Percentiles rank a stretch among this genome's conserved stretches.
Conservation (phyloP, 257 asterid genomes). For the Jasminum sambac region DNA sequence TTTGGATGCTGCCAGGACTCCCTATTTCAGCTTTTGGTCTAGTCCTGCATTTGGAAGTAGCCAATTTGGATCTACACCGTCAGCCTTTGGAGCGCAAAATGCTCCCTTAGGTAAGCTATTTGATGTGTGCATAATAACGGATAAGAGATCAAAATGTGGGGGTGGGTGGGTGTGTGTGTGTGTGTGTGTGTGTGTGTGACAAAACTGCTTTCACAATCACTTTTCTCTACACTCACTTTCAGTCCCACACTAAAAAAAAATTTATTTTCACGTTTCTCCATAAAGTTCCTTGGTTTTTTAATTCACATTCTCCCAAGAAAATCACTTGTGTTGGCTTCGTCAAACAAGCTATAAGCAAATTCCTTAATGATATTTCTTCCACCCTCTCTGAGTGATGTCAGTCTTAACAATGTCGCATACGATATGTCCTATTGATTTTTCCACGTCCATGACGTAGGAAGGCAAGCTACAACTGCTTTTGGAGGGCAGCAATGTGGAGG, state of each 20-base stretch:
- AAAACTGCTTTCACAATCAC: too few species aligned
- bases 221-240: too few species aligned
- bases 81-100: conserved; percentile 70
- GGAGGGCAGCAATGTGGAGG: conserved; percentile 72
- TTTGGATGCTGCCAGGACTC: conserved; percentile 49
- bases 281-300: conserved; percentile 4
- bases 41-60: conserved; percentile 61
- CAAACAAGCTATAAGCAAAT: too few species aligned
- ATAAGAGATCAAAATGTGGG: conserved; percentile 17
- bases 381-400: background rate
- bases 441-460: conserved; percentile 49
- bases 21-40: conserved; percentile 59
- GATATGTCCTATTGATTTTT: conserved; percentile 20
- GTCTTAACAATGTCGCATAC: conserved; percentile 1
- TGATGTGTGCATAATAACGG: conserved; percentile 11
- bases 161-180: too few species aligned
- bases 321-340: conserved; percentile 12
- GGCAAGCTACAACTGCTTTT: conserved; percentile 62
- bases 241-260: background rate
- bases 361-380: background rate
- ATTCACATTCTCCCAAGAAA: background rate
- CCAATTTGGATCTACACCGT: conserved; percentile 60
- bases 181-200: too few species aligned
- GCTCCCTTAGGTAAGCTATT: conserved; percentile 73
- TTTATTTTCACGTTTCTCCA: background rate